These are phyloP conservation scores for Cercospora berteroae DNA, from an alignment of 2,329 filamentous ascomycete genomes.

Conservation along the genomic window DNA sequence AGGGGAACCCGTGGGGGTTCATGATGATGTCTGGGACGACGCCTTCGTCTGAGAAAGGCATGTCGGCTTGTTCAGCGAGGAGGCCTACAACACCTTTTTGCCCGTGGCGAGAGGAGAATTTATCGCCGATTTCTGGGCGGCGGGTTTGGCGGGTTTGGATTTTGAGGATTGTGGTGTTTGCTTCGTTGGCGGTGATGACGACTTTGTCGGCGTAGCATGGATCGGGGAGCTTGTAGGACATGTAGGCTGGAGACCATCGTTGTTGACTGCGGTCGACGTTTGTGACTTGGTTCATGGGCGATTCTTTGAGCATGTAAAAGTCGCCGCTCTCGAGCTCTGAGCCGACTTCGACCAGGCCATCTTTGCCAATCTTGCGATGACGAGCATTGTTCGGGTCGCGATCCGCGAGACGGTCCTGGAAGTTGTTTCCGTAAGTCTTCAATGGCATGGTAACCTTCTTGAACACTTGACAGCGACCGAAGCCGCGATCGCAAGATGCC, in stretches of 20 bases:
- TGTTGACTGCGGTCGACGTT: slow-evolving; percentile 27
- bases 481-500: slow-evolving; percentile 89
- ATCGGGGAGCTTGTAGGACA: slow-evolving; percentile 60
- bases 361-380: slow-evolving; percentile 72
- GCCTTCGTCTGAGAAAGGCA: slow-evolving; percentile 90
- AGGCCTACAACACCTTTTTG: slow-evolving; percentile 98
- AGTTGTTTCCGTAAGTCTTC: slow-evolving; percentile 83
- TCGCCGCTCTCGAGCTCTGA: slow-evolving; percentile 75
- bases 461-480: slow-evolving; percentile 97
- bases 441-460: slow-evolving; percentile 86
- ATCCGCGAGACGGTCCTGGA: slow-evolving; percentile 61
- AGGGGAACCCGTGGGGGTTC: slow-evolving; percentile 99
- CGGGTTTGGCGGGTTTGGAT: slow-evolving; percentile 95
- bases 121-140: slow-evolving; percentile 91
- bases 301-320: slow-evolving; percentile 86
- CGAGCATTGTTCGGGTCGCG: slow-evolving; percentile 51
- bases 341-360: slow-evolving; percentile 86
- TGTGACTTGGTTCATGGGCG: slow-evolving; percentile 73
- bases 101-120: slow-evolving; percentile 96
- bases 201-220: slow-evolving; percentile 94
- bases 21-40: slow-evolving; percentile 99
- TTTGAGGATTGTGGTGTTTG: slow-evolving; percentile 83
- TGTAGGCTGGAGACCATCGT: slow-evolving; percentile 37
- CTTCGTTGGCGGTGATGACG: slow-evolving; percentile 85
- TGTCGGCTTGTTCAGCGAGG: slow-evolving; percentile 92